Evolutionary conservation across 495 filamentous ascomycete genomes (phyloP), one percentile per base, ranked within the genome.

Genomic region (Penicillium macrosclerotiorum): DNA sequence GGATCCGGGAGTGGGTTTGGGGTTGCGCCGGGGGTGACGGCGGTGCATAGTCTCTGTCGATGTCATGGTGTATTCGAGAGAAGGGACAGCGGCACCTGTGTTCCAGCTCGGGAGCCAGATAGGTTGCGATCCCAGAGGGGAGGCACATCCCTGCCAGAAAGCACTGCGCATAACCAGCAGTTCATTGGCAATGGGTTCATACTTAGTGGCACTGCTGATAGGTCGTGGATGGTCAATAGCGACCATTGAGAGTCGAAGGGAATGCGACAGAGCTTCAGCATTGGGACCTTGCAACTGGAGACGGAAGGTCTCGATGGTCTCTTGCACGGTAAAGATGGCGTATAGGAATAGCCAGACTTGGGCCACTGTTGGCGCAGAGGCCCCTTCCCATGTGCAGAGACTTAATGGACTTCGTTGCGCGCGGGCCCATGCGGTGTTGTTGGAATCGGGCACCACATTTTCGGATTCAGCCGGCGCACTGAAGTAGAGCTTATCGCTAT

Each of bases 111-210:
- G 53, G 9, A 54, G 57, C 80, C 79, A 83, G 24, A 65, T 73
- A 8, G 77, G 74, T 14, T 76, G 78, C 8, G 73, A 42, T 16
- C 79, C 79, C 27, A 80, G 71, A 18, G 80, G 80, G 1, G 77
- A 80, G 18, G 63, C 80, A 31, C 77, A 77, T 23, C 79, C 78
- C 52, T 83, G 80, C 78, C 79, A 83, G 65, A 83, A 83, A n/a
- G 77, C 47, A 11, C 33, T 45, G 42, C 52, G 47, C 32, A 51
- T 27, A 9, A 51, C 17, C 9, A 55, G 38, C 4, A 55, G 29
- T 29, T 55, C 47, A 26, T 51, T 55, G 16, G 43, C 33, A 14
- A 16, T 40, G 9, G 42, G 33, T 7, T 20, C 5, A 29, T 19
- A 40, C 14, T 39, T 14, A 2, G 26, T 30, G n/a, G 32, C 5